Evolutionary conservation across 2,329 filamentous ascomycete genomes (phyloP).

Genomic region (Pestalotiopsis sp.): DNA sequence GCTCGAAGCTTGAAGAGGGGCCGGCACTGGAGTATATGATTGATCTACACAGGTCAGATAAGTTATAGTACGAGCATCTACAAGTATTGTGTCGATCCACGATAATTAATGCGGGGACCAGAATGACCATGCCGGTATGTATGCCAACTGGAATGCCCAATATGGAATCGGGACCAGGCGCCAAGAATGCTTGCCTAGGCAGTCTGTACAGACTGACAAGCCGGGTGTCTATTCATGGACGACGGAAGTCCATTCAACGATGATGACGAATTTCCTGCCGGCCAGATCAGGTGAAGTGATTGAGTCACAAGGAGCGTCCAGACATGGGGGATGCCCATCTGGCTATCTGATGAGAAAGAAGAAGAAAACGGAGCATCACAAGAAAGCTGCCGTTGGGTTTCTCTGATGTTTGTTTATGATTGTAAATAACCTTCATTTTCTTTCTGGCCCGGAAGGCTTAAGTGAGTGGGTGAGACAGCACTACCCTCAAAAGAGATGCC

Average conservation of each 20-base stretch:
- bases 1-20: background rate
- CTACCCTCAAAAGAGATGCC: background rate
- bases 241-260: background rate
- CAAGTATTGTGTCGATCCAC: background rate
- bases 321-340: background rate
- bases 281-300: background rate
- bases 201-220: background rate
- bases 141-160: background rate
- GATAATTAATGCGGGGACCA: background rate
- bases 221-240: background rate
- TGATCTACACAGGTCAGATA: no score
- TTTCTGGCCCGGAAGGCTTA: background rate
- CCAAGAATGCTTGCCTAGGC: background rate
- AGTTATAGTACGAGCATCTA: background rate
- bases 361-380: background rate
- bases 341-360: background rate
- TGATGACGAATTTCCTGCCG: background rate
- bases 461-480: background rate
- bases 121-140: background rate
- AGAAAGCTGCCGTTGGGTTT: background rate
- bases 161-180: background rate
- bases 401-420: background rate
- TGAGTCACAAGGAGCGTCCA: background rate
- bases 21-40: background rate
- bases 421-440: background rate